These are phyloP conservation scores for Leavenworthia alabamica DNA, from an alignment of 345 rosid genomes.

Conservation along the genomic window DNA sequence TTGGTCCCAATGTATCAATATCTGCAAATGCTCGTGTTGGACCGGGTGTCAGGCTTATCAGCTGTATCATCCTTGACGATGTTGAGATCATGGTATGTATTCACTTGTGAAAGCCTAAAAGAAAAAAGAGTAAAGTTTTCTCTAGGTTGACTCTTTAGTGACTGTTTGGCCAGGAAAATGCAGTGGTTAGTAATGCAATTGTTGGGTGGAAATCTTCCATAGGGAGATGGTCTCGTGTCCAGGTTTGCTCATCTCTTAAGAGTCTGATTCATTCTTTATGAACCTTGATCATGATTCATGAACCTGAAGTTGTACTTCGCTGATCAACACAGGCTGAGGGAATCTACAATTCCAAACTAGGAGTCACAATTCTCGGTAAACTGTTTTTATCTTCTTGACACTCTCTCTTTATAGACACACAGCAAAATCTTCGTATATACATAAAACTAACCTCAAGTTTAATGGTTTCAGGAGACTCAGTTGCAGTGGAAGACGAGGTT, in stretches of 20 bases:
- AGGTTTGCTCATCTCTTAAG: constrained; percentile 36
- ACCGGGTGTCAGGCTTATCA: constrained; percentile 85
- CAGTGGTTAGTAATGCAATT: constrained; percentile 72
- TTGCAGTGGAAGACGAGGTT: constrained; percentile 84
- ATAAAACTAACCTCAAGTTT: neutral
- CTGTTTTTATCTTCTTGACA: neutral
- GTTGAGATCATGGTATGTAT: constrained; percentile 76
- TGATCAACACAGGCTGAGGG: constrained; percentile 77
- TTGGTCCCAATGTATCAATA: constrained; percentile 88
- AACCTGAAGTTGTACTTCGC: constrained; percentile 10
- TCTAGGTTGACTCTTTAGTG: constrained; percentile 14
- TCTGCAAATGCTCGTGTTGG: constrained; percentile 92
- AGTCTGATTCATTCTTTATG: constrained; percentile 3
- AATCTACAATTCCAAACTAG: constrained; percentile 76
- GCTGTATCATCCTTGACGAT: constrained; percentile 84
- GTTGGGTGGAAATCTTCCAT: constrained; percentile 91
- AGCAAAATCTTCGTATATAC: neutral
- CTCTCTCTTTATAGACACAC: neutral
- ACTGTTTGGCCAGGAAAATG: constrained; percentile 63
- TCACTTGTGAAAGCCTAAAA: neutral
- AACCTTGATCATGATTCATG: constrained; percentile 8
- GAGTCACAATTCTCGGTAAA: constrained; percentile 86
- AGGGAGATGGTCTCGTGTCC: constrained; percentile 95
- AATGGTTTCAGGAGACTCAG: constrained; percentile 68
- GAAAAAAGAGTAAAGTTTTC: neutral